Evolutionary conservation across 73 alveolate species (phyloP).

Genomic region (Stentor coeruleus): DNA sequence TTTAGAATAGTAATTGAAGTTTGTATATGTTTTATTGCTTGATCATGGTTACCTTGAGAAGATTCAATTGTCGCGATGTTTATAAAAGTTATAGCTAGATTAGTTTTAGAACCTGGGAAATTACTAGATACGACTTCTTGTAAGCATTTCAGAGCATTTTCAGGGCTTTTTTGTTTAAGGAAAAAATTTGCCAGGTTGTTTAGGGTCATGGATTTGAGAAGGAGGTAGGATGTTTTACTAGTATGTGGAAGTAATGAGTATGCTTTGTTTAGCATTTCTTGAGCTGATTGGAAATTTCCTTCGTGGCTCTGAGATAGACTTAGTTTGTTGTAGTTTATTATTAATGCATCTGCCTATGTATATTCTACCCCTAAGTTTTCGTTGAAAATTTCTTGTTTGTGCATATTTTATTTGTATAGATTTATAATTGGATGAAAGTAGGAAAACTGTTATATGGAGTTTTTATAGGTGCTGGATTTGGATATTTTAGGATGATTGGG

Average conservation of each 20-base stretch:
- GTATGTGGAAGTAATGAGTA: background rate
- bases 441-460: no score
- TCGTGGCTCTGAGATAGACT: background rate
- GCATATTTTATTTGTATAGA: no score
- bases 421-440: no score
- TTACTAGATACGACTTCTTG: background rate
- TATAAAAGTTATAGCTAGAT: background rate
- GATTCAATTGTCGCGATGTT: background rate
- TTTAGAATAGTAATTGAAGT: background rate
- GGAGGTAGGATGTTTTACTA: background rate
- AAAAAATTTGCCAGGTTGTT: background rate
- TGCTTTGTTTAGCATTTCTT: background rate
- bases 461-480: no score
- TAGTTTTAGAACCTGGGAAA: background rate
- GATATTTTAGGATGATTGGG: no score
- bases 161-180: background rate
- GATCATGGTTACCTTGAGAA: background rate
- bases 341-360: background rate
- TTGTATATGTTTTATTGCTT: background rate
- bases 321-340: slow-evolving; percentile 1
- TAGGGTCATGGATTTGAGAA: background rate
- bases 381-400: background rate
- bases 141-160: background rate
- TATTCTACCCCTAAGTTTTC: background rate
- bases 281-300: background rate